These are phyloP conservation scores for Fusarium pininemorale DNA, from an alignment of 2,329 filamentous ascomycete species.

Conservation along the genomic window DNA sequence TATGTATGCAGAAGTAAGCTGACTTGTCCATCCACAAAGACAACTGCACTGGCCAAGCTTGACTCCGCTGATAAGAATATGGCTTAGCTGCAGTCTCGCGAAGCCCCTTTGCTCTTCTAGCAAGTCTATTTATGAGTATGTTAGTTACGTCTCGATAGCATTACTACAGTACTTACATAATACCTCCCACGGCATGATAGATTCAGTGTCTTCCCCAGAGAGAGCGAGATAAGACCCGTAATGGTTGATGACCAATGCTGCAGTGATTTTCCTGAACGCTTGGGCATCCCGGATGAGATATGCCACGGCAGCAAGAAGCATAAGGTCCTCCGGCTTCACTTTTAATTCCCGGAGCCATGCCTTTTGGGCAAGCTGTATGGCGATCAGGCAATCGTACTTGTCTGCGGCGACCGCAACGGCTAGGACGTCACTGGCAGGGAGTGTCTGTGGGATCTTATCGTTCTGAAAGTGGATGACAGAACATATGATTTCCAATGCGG, in stretches of 20 bases:
- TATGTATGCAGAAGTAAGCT: too few relatives aligned
- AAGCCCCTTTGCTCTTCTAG: neutral
- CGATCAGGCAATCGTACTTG: neutral
- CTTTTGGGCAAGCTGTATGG: fast-evolving
- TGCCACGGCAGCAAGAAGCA: fast-evolving
- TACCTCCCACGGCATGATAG: neutral
- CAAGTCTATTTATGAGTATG: neutral
- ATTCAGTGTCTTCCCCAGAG: fast-evolving
- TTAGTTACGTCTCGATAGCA: fast-evolving
- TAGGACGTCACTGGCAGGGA: neutral
- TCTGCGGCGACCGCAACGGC: neutral
- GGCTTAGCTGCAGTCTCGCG: neutral
- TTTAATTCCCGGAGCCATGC: fast-evolving
- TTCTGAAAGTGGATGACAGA: neutral
- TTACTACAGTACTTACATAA: neutral
- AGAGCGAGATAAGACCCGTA: fast-evolving
- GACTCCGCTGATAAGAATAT: too few relatives aligned
- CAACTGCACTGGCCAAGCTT: too few relatives aligned
- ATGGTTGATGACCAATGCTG: fast-evolving
- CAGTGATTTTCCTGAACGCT: fast-evolving
- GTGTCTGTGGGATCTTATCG: neutral
- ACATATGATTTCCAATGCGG: neutral
- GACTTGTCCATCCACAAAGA: too few relatives aligned
- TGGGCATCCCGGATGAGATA: fast-evolving
- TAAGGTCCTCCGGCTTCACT: fast-evolving